Evolutionary conservation across 805 yeast species (phyloP).

Genomic region (Candida orba): DNA sequence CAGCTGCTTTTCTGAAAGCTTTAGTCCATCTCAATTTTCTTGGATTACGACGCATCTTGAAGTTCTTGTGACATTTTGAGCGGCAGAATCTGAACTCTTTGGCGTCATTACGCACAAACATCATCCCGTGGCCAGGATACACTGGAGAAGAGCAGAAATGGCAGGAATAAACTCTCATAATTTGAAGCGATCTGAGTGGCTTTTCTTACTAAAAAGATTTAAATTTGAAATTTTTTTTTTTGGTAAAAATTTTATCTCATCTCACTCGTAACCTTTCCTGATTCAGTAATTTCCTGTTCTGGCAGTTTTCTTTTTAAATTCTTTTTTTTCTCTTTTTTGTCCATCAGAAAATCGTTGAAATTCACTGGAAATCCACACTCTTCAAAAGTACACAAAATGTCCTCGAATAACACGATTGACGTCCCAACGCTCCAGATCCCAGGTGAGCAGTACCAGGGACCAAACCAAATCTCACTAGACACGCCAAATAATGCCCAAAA

Average conservation of each 20-base stretch:
- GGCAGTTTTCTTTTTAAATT: not conserved
- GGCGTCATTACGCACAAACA: constrained; percentile 97
- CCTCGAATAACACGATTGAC: constrained; percentile 31
- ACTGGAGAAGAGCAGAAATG: constrained; percentile 98
- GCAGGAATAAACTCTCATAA: constrained; percentile 86
- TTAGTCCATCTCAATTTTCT: constrained; percentile 98
- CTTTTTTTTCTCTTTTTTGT: not conserved
- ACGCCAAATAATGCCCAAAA: constrained; percentile 7
- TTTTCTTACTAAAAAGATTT: too few relatives aligned
- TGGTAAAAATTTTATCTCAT: not conserved
- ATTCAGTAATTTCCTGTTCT: not conserved
- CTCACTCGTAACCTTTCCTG: not conserved
- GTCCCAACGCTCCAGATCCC: constrained; percentile 52
- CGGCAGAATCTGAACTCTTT: constrained; percentile 96
- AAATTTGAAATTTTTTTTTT: not conserved
- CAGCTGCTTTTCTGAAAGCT: constrained; percentile 98
- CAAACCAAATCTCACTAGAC: constrained; percentile 17
- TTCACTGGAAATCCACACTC: too few relatives aligned
- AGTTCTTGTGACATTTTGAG: constrained; percentile 94
- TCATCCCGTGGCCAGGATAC: constrained; percentile 90
- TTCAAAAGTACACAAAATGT: not conserved
- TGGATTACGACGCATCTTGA: constrained; percentile 97
- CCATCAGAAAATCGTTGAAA: too few relatives aligned
- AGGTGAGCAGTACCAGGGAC: constrained; percentile 34
- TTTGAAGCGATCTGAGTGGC: not conserved